Evolutionary conservation across 768 basidiomycete species (phyloP).

Genomic region (Suillus subluteus): DNA sequence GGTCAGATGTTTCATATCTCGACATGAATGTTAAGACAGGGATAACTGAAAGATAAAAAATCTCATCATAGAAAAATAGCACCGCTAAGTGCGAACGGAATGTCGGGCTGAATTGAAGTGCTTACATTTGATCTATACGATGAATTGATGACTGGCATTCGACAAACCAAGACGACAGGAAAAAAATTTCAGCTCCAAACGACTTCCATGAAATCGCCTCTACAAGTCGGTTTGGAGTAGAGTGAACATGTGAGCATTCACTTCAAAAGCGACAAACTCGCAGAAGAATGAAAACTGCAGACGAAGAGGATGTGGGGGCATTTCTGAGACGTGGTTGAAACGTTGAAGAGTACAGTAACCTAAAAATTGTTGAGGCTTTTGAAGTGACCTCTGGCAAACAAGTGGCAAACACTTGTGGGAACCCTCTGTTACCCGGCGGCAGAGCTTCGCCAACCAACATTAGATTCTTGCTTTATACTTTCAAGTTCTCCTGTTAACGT

Average conservation of each 20-base stretch:
- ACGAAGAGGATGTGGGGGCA: conserved; percentile 86
- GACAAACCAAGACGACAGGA: background rate
- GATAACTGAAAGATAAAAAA: conserved; percentile 29
- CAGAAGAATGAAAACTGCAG: conserved; percentile 77
- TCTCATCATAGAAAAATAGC: conserved; percentile 24
- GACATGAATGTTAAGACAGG: conserved; percentile 35
- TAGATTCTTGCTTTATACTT: background rate
- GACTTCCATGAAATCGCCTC: no score
- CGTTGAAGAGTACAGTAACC: background rate
- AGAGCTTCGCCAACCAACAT: no score
- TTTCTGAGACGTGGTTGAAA: conserved; percentile 24
- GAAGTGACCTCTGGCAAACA: background rate
- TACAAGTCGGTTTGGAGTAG: background rate
- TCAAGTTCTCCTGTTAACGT: background rate
- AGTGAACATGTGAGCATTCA: background rate
- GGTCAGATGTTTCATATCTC: conserved; percentile 22
- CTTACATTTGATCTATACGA: background rate
- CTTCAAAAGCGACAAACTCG: conserved; percentile 40
- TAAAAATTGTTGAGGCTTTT: background rate
- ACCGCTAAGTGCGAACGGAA: background rate
- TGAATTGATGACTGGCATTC: background rate
- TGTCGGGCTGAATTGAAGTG: background rate
- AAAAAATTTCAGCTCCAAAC: background rate
- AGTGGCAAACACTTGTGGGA: conserved; percentile 1
- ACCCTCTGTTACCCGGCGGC: background rate